Conservation (phyloP, 805 yeast species). For the Candida sithepensis region DNA sequence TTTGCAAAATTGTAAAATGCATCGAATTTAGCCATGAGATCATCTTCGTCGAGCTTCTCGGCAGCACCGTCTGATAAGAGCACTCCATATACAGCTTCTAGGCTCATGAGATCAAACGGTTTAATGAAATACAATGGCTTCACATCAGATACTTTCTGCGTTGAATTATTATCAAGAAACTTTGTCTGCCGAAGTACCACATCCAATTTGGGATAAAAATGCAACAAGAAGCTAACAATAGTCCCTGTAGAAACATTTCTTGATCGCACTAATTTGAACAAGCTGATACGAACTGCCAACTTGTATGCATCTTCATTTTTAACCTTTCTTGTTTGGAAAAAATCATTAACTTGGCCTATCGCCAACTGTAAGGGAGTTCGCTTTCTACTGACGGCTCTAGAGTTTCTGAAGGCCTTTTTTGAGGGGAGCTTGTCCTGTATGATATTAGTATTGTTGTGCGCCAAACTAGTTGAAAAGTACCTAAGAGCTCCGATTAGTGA, state of each 20-base stretch:
- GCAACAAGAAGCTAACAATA: not conserved
- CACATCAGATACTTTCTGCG: not conserved
- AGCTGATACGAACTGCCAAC: not conserved
- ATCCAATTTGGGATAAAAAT: not conserved
- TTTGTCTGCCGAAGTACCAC: not conserved
- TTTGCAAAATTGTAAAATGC: not conserved
- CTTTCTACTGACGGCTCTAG: too few relatives aligned
- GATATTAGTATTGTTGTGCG: too few relatives aligned
- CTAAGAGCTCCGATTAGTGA: too few relatives aligned
- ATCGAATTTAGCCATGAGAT: not conserved
- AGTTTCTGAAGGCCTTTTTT: too few relatives aligned
- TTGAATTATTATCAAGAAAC: not conserved
- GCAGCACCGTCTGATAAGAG: not conserved
- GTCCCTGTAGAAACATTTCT: not conserved
- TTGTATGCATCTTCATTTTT: not conserved
- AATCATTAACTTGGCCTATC: not conserved
- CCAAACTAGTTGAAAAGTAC: too few relatives aligned
- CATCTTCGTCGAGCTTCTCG: not conserved
- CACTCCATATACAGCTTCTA: not conserved
- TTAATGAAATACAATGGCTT: not conserved
- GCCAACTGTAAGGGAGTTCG: not conserved
- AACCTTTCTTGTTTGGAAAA: not conserved
- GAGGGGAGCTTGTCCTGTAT: too few relatives aligned
- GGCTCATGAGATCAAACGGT: not conserved
- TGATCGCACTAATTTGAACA: not conserved